Base-by-base conservation (phyloP, 371 early-diverging fungal genomes). In the Syncephalastrum contaminatum region DNA sequence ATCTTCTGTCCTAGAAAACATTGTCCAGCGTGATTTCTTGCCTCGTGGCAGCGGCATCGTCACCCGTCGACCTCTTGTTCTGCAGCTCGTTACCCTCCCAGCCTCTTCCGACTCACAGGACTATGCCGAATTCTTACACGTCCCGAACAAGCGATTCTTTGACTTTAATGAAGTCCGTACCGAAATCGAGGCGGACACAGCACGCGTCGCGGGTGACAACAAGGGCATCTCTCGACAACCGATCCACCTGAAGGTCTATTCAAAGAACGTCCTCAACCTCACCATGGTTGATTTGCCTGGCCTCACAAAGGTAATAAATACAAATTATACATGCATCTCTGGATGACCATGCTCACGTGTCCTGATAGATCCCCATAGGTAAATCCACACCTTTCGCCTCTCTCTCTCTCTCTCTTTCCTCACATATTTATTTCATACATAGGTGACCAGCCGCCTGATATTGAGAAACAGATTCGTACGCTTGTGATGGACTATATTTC, bases 281-380 rank as follows among this genome's bases (percentile, higher is more conserved):
- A 97, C 96, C 1, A 71, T 97, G 22, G 90, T 96, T 15, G 97
- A 97, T 75, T 72, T 97, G 52, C 97, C 97, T 6, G 97, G 97
- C 20, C 69, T 97, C 36, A 91, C 94, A 55, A 92, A 93, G 81
- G 88, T 86, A 77, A 53, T 86, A 77, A 53, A 4, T 14, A 3
- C 8, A 16, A 18, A 41, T 12, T 1, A 51, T 30, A 16, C n/a
- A 15, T 39, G 25, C 40, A 12, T 20, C 4, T 44, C 20, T 15
- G 16, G 7, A 10, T 16, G n/a, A 6, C 16, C 20, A 0, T 19
- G 20, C 44, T 44, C 16, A n/a, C 14, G 24, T 45, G 27, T 46
- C 15, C 18, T 21, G 44, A 65, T 70, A 60, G 73, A 69, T 77
- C 51, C 84, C 70, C 56, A 62, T 78, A 48, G 79, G 77, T 77